Conservation (phyloP, 129 eudicot genomes). For the Scalesia atractyloides region DNA sequence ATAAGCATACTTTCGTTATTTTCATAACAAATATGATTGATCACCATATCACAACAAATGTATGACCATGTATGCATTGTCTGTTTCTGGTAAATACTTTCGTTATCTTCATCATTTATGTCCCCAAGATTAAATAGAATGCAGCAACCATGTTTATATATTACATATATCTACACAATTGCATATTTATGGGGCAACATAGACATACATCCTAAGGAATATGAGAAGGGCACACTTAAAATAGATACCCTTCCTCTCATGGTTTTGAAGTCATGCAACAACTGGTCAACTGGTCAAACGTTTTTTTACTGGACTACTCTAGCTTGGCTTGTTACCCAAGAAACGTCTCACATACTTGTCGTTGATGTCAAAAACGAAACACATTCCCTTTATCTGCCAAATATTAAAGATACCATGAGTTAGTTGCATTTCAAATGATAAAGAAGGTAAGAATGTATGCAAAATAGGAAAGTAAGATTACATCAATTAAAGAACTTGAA, state of each 20-base stretch:
- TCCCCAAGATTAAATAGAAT: background rate
- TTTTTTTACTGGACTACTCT: conserved; percentile 34
- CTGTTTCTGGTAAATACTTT: too few relatives aligned
- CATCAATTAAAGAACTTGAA: conserved; percentile 80
- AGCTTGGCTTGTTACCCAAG: conserved; percentile 33
- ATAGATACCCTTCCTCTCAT: conserved; percentile 25
- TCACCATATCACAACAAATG: background rate
- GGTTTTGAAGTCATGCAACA: conserved; percentile 21
- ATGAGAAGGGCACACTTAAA: conserved; percentile 24
- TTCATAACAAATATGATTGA: too few relatives aligned
- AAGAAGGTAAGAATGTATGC: background rate
- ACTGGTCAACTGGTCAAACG: conserved; percentile 36
- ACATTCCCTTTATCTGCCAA: conserved; percentile 71
- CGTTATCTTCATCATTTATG: conserved; percentile 1
- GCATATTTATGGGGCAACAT: conserved; percentile 32
- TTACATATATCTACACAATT: conserved; percentile 34
- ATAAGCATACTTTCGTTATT: too few relatives aligned
- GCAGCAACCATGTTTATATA: conserved; percentile 32
- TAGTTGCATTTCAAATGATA: conserved; percentile 12
- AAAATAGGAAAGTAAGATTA: conserved; percentile 21
- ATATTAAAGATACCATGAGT: conserved; percentile 17
- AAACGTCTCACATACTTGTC: conserved; percentile 46
- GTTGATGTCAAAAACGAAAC: conserved; percentile 73
- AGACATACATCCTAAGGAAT: background rate
- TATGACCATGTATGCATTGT: too few relatives aligned